Evolutionary conservation across 805 yeast species (phyloP), one percentile per base, ranked within the genome.

Genomic region (Pichia gijzeniarum): DNA sequence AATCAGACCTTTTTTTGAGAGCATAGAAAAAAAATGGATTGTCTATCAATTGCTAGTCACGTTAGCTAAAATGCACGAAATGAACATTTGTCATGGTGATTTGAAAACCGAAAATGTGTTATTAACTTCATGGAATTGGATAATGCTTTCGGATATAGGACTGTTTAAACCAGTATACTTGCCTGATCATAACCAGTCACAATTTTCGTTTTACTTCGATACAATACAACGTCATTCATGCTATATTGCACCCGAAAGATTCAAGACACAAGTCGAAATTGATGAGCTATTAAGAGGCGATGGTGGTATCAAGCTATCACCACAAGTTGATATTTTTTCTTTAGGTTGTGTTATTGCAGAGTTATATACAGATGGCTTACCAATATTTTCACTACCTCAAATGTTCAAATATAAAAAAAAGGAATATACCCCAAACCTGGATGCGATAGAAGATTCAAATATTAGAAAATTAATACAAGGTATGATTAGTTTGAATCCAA

Each of bases 201-300:
- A 85, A 50, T 93, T 85, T 56, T 80, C 93, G 1, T 93, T 91
- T 58, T 93, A 82, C 63, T 93, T 90, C 60, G 98, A 93, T 64
- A 86, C 91, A 3, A 85, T 95, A 2, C 86, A 79, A 59, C 71
- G 97, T 52, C 73, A 96, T 55, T 76, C 79, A 2, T 93, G 99
- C 63, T 91, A 91, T 62, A 63, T 93, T 36, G 98, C 99, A 0
- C 99, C 99, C 0, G 99, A 93, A 60, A 69, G 99, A 52, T 91
- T 93, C 56, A 53, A 65, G 4, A 58, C 57, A 2, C 62, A 56
- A 4, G 60, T 54, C 5, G 53, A 53, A 35, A 48, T 49, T 1
- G 44, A 63, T 49, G 35, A 52, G 33, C 30, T 35, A 28, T 46
- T 38, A 36, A 40, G 20, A 16, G 37, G 35, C 41, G 41, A 28